Conservation (phyloP, 2,329 filamentous ascomycete species). For the Parastagonospora nodorum region DNA sequence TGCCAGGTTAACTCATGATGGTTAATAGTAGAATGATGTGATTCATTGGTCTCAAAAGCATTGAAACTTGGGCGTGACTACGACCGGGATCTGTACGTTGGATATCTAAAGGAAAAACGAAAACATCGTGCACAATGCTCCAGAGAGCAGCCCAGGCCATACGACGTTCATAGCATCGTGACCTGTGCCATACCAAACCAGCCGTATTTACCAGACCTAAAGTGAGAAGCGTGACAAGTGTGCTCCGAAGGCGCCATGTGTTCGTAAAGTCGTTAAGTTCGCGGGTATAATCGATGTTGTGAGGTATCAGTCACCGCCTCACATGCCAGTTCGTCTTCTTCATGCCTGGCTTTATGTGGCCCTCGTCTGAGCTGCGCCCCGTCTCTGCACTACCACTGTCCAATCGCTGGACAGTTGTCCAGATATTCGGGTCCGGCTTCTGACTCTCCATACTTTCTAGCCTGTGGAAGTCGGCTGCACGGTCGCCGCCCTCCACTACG, state of each 20-base stretch:
- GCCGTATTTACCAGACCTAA: background rate
- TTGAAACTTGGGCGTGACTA: too few species aligned
- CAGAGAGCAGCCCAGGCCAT: too few species aligned
- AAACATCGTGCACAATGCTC: too few species aligned
- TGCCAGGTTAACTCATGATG: too few species aligned
- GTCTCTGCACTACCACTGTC: constrained; percentile 6
- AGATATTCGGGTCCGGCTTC: constrained; percentile 21
- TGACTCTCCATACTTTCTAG: constrained; percentile 23
- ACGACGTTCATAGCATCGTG: background rate
- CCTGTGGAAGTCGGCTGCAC: constrained; percentile 25
- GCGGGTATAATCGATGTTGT: background rate
- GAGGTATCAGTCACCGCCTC: constrained; percentile 16
- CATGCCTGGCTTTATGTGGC: constrained; percentile 24
- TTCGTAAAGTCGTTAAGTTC: constrained; percentile 1
- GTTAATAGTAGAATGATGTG: too few species aligned
- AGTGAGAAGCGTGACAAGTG: background rate
- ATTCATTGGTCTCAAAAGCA: too few species aligned
- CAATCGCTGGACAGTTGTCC: constrained; percentile 20
- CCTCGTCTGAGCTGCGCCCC: constrained; percentile 4
- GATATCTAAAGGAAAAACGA: too few species aligned
- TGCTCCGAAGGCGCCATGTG: background rate
- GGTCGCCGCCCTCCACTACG: constrained; percentile 15
- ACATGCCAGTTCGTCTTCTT: constrained; percentile 41
- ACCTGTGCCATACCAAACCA: background rate
- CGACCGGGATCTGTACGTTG: too few species aligned